phyloP scores from a whole-genome alignment of 257 asterid species.

The Solanum chmielewskii region DNA sequence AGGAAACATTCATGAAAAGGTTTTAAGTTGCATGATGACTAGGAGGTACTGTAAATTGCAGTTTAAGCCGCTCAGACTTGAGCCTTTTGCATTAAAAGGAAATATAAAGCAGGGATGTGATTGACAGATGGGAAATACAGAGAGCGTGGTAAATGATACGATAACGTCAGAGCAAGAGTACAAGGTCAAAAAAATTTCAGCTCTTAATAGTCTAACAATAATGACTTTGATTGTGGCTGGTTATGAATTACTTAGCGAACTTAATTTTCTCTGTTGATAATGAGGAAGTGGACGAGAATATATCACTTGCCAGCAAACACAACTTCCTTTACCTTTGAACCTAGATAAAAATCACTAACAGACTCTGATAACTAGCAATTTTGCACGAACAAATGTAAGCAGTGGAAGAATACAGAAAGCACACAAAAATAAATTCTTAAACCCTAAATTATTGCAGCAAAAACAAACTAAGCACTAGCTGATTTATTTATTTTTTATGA shows the following conservation, averaged over 20 bases:
- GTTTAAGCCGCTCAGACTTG: background rate
- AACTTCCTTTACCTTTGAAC: background rate
- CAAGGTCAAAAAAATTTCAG: background rate
- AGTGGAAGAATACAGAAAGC: background rate
- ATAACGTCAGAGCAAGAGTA: background rate
- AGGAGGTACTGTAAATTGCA: background rate
- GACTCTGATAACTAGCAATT: background rate
- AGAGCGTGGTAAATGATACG: background rate
- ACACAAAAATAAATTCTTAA: too few relatives aligned
- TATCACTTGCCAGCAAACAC: background rate
- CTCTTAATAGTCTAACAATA: background rate
- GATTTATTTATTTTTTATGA: background rate
- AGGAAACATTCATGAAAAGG: background rate
- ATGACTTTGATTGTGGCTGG: background rate
- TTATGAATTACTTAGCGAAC: background rate
- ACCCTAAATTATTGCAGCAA: too few relatives aligned
- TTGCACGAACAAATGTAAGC: background rate
- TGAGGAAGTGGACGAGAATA: background rate
- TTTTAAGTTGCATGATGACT: background rate
- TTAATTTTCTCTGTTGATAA: background rate
- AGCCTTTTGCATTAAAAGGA: background rate
- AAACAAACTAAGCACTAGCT: too few relatives aligned
- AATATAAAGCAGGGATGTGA: background rate
- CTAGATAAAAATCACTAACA: background rate
- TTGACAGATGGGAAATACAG: background rate